Evolutionary conservation across 257 asterid species (phyloP).

Genomic region (Nicotiana obtusifolia): DNA sequence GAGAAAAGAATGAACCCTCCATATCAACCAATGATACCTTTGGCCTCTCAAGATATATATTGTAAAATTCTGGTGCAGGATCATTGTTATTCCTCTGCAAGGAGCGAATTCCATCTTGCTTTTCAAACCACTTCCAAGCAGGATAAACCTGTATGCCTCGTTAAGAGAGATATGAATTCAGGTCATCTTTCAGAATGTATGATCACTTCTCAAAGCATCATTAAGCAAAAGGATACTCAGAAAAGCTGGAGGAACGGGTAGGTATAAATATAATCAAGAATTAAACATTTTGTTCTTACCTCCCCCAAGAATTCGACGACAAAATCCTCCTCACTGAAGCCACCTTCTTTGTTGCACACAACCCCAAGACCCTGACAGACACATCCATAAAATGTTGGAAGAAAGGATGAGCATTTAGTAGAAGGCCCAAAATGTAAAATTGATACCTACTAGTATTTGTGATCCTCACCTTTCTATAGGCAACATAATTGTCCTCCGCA

Average conservation of each 20-base stretch:
- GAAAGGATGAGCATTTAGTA: not conserved
- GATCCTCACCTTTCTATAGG: conserved; percentile 81
- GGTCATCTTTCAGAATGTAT: not conserved
- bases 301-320: conserved; percentile 98
- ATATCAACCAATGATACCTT: conserved; percentile 49
- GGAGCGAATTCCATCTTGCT: conserved; percentile 97
- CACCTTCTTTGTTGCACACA: conserved; percentile 94
- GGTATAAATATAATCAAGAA: not conserved
- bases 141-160: conserved; percentile 70
- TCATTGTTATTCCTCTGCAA: conserved; percentile 86
- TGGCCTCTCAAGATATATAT: conserved; percentile 96
- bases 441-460: not conserved
- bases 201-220: not conserved
- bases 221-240: not conserved
- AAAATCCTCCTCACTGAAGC: conserved; percentile 87
- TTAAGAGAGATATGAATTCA: conserved; percentile 8
- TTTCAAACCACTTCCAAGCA: conserved; percentile 98
- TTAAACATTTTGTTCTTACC: conserved; percentile 37
- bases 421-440: not conserved
- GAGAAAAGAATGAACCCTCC: not conserved
- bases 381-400: conserved; percentile 13
- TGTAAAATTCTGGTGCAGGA: conserved; percentile 97
- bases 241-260: not conserved
- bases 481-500: conserved; percentile 84
- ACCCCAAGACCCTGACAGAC: conserved; percentile 92